Evolutionary conservation across 2,329 filamentous ascomycete genomes (phyloP), one percentile per base, ranked within the genome.

Genomic region (Bertia moriformis): DNA sequence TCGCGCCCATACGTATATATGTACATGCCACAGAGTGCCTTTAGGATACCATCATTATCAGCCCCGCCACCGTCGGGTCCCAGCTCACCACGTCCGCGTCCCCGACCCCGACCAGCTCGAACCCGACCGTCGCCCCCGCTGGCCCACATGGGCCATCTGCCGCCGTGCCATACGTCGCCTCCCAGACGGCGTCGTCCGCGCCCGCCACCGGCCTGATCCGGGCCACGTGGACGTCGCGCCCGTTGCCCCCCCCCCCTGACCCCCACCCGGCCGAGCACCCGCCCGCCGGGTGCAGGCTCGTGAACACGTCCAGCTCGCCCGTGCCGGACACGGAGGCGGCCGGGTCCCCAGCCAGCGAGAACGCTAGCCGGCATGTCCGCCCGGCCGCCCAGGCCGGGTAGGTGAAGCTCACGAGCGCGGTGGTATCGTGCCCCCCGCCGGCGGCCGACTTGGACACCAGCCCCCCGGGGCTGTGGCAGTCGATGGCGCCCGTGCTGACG

Each of bases 371-470:
- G 45, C 52, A 55, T 38, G 48, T 42, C 38, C 43, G 47, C 35
- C 48, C 51, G 10, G 41, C 29, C 1, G 45, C 40, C 4, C 33
- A 43, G 19, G 39, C 33, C 38, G 48, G 48, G 38, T 54, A 53
- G n/a, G 44, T 47, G 30, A 54, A 54, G 37, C 49, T 52, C 18
- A 53, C 20, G 29, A 55, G 51, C 35, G 51, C 46, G 19, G 50
- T 55, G 40, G 46, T 43, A 41, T 55, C 51, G 36, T 50, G 42
- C 39, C 48, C 47, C 2, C 27, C 38, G 44, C 53, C 49, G 42
- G 40, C 40, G 30, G 45, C 43, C 5, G 33, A 41, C 40, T 52
- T 51, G 29, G 38, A 41, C 14, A 52, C 41, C 32, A 41, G 19
- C 39, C 44, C 45, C 39, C 20, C 39, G 20, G 30, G 10, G 22